Conservation (phyloP, 331 rosid species). For the Phaseolus coccineus region DNA sequence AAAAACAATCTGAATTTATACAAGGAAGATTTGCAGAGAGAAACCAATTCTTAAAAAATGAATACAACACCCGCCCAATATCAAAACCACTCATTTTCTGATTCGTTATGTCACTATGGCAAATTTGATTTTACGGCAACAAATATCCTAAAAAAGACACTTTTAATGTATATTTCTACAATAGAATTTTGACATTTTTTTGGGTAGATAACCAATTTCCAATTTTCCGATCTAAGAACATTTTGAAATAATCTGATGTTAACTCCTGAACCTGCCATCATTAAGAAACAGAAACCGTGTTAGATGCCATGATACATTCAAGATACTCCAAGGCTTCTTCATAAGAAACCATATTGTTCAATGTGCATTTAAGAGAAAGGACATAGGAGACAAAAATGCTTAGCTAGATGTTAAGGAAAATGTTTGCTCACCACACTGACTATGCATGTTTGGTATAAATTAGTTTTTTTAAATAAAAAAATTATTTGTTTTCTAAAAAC, state of each 20-base stretch:
- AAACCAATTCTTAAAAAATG: background rate
- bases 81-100: slow-evolving; percentile 36
- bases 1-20: background rate
- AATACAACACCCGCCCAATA: slow-evolving; percentile 36
- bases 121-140: slow-evolving; percentile 25
- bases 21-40: slow-evolving; percentile 19
- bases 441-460: background rate
- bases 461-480: background rate
- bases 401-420: slow-evolving; percentile 9
- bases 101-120: slow-evolving; percentile 16
- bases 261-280: slow-evolving; percentile 43
- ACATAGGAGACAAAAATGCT: slow-evolving; percentile 20
- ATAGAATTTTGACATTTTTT: slow-evolving; percentile 12
- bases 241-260: slow-evolving; percentile 28
- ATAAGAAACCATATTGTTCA: slow-evolving; percentile 33
- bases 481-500: background rate
- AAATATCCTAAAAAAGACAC: slow-evolving; percentile 7
- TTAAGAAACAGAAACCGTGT: slow-evolving; percentile 15
- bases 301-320: slow-evolving; percentile 5
- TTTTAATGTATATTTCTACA: slow-evolving; percentile 27
- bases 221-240: slow-evolving; percentile 23
- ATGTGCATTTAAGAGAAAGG: slow-evolving; percentile 16
- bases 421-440: slow-evolving; percentile 3
- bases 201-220: background rate
- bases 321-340: slow-evolving; percentile 13